Percentiles rank a stretch among this genome's conserved stretches.
These are phyloP conservation scores for Ligustrum vulgare DNA, from an alignment of 257 asterid species.

Conservation along the genomic window DNA sequence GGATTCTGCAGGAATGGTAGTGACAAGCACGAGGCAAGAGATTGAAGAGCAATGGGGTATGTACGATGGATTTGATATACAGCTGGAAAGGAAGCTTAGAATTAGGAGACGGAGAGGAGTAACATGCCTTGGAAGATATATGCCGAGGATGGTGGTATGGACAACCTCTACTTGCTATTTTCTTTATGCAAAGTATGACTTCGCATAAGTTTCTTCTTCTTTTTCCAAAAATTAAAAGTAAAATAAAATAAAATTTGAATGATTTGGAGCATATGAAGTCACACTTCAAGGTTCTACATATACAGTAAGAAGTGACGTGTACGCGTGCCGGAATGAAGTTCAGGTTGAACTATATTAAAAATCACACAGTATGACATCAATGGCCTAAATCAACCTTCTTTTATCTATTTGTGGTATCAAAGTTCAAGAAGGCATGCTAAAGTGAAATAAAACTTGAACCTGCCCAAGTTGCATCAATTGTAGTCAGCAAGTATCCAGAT, in stretches of 20 bases:
- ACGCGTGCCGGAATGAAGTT: not conserved
- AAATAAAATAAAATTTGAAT: not conserved
- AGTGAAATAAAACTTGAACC: not conserved
- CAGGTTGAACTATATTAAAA: not conserved
- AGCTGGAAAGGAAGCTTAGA: conserved; percentile 64
- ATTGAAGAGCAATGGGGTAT: conserved; percentile 75
- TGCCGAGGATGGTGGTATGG: conserved; percentile 74
- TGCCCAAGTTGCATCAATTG: not conserved
- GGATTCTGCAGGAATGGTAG: conserved; percentile 64
- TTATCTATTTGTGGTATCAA: not conserved
- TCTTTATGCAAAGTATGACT: not conserved
- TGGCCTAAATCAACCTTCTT: not conserved
- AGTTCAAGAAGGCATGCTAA: not conserved
- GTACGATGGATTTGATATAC: conserved; percentile 65
- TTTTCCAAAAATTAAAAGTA: not conserved
- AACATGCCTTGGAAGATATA: conserved; percentile 62
- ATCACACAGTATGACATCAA: too few species aligned
- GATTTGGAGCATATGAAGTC: not conserved
- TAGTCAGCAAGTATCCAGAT: not conserved
- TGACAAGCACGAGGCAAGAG: conserved; percentile 73
- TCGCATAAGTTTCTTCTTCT: not conserved
- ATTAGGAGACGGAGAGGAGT: conserved; percentile 59
- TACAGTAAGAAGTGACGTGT: not conserved
- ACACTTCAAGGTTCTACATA: not conserved
- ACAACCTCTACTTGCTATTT: conserved; percentile 7